Percentiles rank a stretch among this genome's conserved stretches.
Conservation (phyloP, 2,329 filamentous ascomycete genomes). For the Colletotrichum chrysophilum region DNA sequence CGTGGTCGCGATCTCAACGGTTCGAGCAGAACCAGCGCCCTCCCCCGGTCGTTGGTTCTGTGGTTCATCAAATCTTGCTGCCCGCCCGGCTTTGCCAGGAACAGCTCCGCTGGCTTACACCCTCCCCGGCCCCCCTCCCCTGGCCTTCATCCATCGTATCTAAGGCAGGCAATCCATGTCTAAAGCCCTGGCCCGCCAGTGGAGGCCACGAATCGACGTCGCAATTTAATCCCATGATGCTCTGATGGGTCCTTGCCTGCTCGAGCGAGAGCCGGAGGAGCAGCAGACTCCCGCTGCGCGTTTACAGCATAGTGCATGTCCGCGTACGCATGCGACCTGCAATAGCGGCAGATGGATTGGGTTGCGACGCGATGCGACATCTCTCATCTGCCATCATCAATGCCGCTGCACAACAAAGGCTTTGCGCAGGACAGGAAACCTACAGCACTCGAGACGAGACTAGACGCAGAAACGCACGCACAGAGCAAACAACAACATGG, state of each 20-base stretch:
- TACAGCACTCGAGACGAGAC: not conserved
- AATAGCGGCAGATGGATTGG: not conserved
- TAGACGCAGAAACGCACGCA: not conserved
- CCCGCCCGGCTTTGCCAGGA: not conserved
- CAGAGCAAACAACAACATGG: not conserved
- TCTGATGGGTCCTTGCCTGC: not conserved
- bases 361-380: not conserved
- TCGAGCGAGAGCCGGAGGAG: not conserved
- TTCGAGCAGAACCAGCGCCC: not conserved
- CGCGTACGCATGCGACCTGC: not conserved
- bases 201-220: conserved; percentile 9
- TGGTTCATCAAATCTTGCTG: conserved; percentile 2
- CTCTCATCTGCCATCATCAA: not conserved
- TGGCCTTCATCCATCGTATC: not conserved
- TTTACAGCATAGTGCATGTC: not conserved
- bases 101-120: not conserved
- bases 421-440: not conserved
- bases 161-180: conserved; percentile 3
- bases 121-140: not conserved
- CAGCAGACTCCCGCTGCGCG: not conserved
- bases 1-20: not conserved
- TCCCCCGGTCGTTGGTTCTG: not conserved
- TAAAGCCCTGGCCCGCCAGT: not conserved
- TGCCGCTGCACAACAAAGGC: not conserved
- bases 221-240: conserved; percentile 10